Evolutionary conservation across 805 yeast species (phyloP), one percentile per base, ranked within the genome.

Genomic region (Saccharomycopsis capsularis): DNA sequence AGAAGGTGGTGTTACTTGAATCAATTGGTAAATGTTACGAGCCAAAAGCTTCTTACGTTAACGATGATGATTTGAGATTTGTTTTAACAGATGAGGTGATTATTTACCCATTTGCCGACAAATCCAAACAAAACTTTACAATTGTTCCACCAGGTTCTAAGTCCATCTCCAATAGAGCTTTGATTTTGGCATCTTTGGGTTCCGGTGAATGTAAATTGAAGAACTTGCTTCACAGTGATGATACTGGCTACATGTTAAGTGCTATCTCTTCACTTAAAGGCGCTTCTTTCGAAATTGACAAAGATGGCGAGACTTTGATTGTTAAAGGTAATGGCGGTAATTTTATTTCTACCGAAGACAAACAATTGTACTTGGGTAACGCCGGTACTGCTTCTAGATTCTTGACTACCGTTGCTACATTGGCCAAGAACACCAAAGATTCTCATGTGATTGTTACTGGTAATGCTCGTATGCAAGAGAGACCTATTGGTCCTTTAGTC

Each of bases 381-480:
- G 98, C 99, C 1, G 99, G 99, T 56, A 93, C 99, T 40, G 98
- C 99, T 3, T 86, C 97, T 4, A 77, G 99, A 60, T 93, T 93
- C 65, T 75, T 93, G 61, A 86, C 97, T 2, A 79, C 96, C 2
- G 91, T 93, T 25, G 96, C 95, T 18, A 76, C 95, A n/a, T 70
- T 90, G 52, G 95, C 85, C 3, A 71, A 76, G 19, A 69, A 80
- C 25, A 60, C 74, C 15, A 60, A 63, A 2, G 59, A 63, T 9
- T 68, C 73, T 30, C 60, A 70, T 51, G 79, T 89, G 25, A 68
- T 79, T 4, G 73, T 93, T 54, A 93, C 98, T 1, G 99, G 99
- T 57, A 93, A 93, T 66, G 83, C 86, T 44, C 79, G 99, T 66
- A 93, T 93, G 99, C 95, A 90, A 66, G 95, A 90, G 65, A 76